Base-by-base conservation (phyloP, 176 grass and related monocot species). In the Dendrocalamus sinicus region DNA sequence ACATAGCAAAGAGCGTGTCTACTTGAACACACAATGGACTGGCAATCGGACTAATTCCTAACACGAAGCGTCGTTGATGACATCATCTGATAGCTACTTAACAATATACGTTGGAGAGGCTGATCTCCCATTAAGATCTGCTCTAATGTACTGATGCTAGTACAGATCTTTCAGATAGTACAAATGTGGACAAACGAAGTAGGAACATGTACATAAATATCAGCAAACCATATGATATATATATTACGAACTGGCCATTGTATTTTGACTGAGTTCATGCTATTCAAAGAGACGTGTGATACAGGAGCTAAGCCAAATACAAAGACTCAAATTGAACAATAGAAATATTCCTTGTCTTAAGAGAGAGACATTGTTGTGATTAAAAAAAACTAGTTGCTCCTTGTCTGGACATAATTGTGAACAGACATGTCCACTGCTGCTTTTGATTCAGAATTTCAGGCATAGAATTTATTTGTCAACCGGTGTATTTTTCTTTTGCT, bases 211-310 rank as follows among this genome's bases (percentile, higher is more conserved):
- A 35, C 32, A 35, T 35, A 35, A 35, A 35, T 35, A 35, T 3
- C 32, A 35, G 43, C 43, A 32, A 54, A 53, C 9, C 9, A 22
- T 28, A 63, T n/a, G 12, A 20, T 24, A 3, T 35, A 3, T 35
- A 35, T 35, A 35, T 35, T 35, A 35, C 32, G 32, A 35, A 35
- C 68, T 72, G 30, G 17, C 74, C 50, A 17, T 17, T 59, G 24
- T 51, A 62, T 55, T 84, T 67, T 79, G 75, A 79, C 26, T 84
- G 68, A 5, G 47, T 51, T 22, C 40, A 54, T 10, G 41, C 44
- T 66, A 48, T 58, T 80, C 82, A 80, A 75, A 85, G 40, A 41
- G 54, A 20, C 48, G 80, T 73, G 52, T 78, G 80, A 53, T 83
- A 32, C 52, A 51, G 1, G 15, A 19, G 19, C 1, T 58, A 37